Evolutionary conservation across 176 grass and related monocot genomes (phyloP), one percentile per base, ranked within the genome.

Genomic region (sorghum (Sorghum bicolor)): DNA sequence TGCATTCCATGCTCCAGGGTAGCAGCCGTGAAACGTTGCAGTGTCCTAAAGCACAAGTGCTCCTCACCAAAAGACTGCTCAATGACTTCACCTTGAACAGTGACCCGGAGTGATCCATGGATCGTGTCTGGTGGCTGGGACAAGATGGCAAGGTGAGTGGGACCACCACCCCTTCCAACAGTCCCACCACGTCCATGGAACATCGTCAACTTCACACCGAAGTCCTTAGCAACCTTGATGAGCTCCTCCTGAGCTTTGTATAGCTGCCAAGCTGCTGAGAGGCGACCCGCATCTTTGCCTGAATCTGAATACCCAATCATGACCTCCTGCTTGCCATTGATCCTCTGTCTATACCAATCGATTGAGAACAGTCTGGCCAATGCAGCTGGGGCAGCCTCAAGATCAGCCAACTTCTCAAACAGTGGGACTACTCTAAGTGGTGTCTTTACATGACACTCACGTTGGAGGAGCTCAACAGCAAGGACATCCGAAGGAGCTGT

Each of bases 221-320:
- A 94, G 64, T 94, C 22, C 78, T 94, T 91, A 2, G 92, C 87
- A 8, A 94, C 92, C 67, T 92, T 94, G 33, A 94, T 72, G n/a
- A 94, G 89, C 44, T 94, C 89, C 82, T 94, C 92, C 87, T 94
- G 92, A 67, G 92, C 92, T 84, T 94, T 94, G 41, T 94, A 94
- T 66, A 94, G 34, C 64, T 94, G 92, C 89, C 92, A 94, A 57
- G 92, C 92, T 67, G 92, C 92, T 67, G 93, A 92, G 12, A 94
- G 82, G 45, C 92, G 92, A 16, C 92, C 92, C 38, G 92, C 92
- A 83, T 94, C 92, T 80, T 94, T 94, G 22, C 92, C 92, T 20
- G 92, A 92, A 45, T 94, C 92, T 62, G 92, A 94, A 87, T 94
- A 94, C 63, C 92, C 92, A 85, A 94, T 92, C 92, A 94, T 94